A percentile compares a stretch with the other conserved stretches of the same genome.
Evolutionary conservation across 805 yeast genomes (phyloP).

Genomic region (Wickerhamomyces pijperi): DNA sequence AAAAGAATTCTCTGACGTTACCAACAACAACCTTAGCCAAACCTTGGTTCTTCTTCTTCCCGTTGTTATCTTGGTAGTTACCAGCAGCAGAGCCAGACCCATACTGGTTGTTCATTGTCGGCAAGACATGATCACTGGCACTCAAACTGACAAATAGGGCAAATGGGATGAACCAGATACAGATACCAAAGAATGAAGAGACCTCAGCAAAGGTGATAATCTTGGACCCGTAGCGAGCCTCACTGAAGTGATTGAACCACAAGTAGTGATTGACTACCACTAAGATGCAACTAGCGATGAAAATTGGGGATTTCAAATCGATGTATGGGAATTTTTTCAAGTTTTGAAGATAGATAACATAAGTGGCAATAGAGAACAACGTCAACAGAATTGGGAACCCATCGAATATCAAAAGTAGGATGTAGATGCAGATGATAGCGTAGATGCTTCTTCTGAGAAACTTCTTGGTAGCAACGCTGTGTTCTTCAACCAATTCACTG

Average conservation of each 20-base stretch:
- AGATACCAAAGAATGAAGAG: conserved; percentile 88
- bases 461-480: conserved; percentile 73
- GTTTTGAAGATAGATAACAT: conserved; percentile 67
- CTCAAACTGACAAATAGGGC: conserved; percentile 83
- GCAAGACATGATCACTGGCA: conserved; percentile 84
- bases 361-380: conserved; percentile 56
- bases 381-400: conserved; percentile 66
- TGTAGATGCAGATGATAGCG: conserved; percentile 40
- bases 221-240: conserved; percentile 39
- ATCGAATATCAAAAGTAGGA: conserved; percentile 59
- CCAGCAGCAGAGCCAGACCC: conserved; percentile 9
- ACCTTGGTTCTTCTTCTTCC: conserved; percentile 38
- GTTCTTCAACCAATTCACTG: conserved; percentile 89
- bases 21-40: conserved; percentile 59
- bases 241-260: conserved; percentile 80
- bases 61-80: conserved; percentile 20
- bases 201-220: conserved; percentile 81
- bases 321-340: conserved; percentile 78
- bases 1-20: conserved; percentile 34
- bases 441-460: conserved; percentile 55
- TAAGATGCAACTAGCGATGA: conserved; percentile 57
- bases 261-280: conserved; percentile 74
- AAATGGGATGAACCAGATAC: conserved; percentile 92
- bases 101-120: conserved; percentile 29
- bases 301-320: conserved; percentile 57